Percentiles rank a stretch among this genome's conserved stretches.
Conservation (phyloP, 306 rosid genomes). For the Boehmeria nivea region DNA sequence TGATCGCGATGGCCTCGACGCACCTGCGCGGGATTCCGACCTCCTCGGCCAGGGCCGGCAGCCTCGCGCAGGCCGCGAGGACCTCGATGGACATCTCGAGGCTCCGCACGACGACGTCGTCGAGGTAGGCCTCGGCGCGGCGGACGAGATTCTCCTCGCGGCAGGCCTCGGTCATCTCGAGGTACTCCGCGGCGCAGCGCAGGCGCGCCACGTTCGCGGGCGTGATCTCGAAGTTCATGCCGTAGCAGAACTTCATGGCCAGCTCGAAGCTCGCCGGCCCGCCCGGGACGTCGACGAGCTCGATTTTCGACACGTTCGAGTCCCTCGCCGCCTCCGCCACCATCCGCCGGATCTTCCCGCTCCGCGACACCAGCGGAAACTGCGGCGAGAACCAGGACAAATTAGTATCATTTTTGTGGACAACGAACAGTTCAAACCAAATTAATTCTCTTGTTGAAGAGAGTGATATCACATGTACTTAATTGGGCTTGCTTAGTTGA, state of each 20-base stretch:
- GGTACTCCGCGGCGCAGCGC: constrained; percentile 69
- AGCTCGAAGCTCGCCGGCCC: constrained; percentile 73
- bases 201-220: constrained; percentile 57
- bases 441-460: too few relatives aligned
- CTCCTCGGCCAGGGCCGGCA: constrained; percentile 48
- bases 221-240: constrained; percentile 80
- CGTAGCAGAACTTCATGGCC: constrained; percentile 82
- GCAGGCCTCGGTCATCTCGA: constrained; percentile 80
- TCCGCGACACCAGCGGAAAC: constrained; percentile 78
- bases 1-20: constrained; percentile 75
- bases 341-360: constrained; percentile 87
- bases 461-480: too few relatives aligned
- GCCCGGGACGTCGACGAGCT: constrained; percentile 71
- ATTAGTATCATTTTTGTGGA: not conserved
- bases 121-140: constrained; percentile 53
- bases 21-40: constrained; percentile 57
- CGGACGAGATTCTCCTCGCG: constrained; percentile 61
- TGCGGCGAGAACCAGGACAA: constrained; percentile 26
- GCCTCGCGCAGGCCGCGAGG: constrained; percentile 50
- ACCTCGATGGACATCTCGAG: constrained; percentile 75
- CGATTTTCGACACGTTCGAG: constrained; percentile 47
- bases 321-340: constrained; percentile 58
- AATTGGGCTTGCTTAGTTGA: too few relatives aligned
- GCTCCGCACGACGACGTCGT: constrained; percentile 52
- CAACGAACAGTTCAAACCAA: too few relatives aligned